These are phyloP conservation scores for Cyclostephanos invisitatus DNA, from an alignment of 108 stramenopile species.

Conservation along the genomic window DNA sequence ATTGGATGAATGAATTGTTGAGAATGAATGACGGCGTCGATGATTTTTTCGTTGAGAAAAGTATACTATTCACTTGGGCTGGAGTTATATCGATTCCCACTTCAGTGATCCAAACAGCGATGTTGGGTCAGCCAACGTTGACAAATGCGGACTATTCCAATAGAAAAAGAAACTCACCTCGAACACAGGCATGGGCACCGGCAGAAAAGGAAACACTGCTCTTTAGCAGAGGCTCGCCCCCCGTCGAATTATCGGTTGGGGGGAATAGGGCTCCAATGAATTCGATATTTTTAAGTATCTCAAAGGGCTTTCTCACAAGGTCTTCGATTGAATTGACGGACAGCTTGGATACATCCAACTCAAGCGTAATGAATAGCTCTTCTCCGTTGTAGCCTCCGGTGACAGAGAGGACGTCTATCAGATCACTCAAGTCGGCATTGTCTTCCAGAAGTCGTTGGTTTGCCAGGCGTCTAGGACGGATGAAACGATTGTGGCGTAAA, in stretches of 20 bases:
- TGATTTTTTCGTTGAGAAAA: background rate
- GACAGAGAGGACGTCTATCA: slow-evolving; percentile 28
- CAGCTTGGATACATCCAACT: slow-evolving; percentile 28
- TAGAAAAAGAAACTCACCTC: slow-evolving; percentile 14
- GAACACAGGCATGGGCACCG: slow-evolving; percentile 16
- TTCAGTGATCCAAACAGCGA: background rate
- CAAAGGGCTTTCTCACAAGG: slow-evolving; percentile 21
- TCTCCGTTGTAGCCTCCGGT: slow-evolving; percentile 23
- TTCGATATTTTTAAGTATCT: slow-evolving; percentile 11
- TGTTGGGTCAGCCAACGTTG: background rate
- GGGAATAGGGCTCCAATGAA: slow-evolving; percentile 14
- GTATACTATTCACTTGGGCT: background rate
- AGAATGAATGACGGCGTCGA: slow-evolving; percentile 1
- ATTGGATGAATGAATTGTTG: slow-evolving; percentile 23
- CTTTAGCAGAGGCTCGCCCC: background rate
- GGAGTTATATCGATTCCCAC: slow-evolving; percentile 17
- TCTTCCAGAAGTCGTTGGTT: slow-evolving; percentile 5
- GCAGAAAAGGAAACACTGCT: slow-evolving; percentile 19
- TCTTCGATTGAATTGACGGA: slow-evolving; percentile 3
- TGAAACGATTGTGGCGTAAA: slow-evolving; percentile 32
- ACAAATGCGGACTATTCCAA: background rate
- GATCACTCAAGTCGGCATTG: background rate
- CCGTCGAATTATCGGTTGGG: background rate
- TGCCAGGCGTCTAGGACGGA: slow-evolving; percentile 12
- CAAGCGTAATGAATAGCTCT: slow-evolving; percentile 23